Evolutionary conservation across 192 early-diverging fungal species (phyloP), one percentile per base, ranked within the genome.

Genomic region (Linnemannia exigua): DNA sequence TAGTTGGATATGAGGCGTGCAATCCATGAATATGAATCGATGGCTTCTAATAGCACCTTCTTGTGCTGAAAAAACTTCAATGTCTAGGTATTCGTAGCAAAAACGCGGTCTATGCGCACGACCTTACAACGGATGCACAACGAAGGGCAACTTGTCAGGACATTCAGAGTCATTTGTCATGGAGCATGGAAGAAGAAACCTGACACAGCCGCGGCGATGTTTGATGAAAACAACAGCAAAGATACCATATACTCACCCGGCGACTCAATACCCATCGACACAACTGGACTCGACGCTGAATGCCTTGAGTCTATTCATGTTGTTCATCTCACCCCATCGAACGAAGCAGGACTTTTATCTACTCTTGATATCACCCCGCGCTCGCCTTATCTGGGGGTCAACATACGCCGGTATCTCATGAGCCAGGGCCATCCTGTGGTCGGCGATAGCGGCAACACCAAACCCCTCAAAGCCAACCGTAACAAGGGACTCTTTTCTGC

Each of bases 401-500:
- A 88, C n/a, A 50, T 94, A n/a, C 88, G 93, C 11, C 88, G 89
- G 3, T 86, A 89, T 68, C 84, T 94, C 47, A 82, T 81, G 47
- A 82, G 88, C 25, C 36, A 84, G 33, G 75, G 84, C 0, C 77
- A 92, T 48, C 93, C 94, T 5, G 87, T 92, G 2, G 90, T 92
- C 9, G 94, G 94, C 15, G 81, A 89, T 41, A 92, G 92, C 44
- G 89, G 52, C 31, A 88, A 92, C 68, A 87, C 93, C 2, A 82
- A 87, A 35, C 89, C 88, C 4, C 82, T 95, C 33, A 84, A 89
- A 38, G 88, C 90, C 44, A 91, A 92, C 72, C 76, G 88, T 16
- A 90, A 91, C 82, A 95, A 95, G 66, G 94, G 94, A 31, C 79
- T 91, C 0, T 86, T 88, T 44, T 77, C 90, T 35, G 87, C 92